phyloP scores from a whole-genome alignment of 2,329 filamentous ascomycete genomes.

The Pseudopithomyces chartarum region DNA sequence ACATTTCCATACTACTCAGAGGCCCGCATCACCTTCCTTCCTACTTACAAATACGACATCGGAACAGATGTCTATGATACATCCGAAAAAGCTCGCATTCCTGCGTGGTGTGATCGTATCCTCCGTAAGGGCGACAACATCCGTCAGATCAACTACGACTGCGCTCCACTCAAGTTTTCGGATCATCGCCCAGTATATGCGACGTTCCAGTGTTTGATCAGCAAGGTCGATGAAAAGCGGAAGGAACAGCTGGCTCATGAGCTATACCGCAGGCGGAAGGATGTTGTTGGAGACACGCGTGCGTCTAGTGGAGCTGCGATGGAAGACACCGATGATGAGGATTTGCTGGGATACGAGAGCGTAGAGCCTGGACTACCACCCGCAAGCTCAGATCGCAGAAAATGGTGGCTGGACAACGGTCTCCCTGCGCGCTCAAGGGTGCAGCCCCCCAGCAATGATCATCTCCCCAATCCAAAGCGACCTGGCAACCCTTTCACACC shows the following conservation, averaged over 20 bases:
- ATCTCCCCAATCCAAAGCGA: constrained; percentile 73
- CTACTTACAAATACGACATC: constrained; percentile 95
- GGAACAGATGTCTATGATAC: constrained; percentile 89
- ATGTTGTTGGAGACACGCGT: constrained; percentile 67
- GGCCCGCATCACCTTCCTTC: constrained; percentile 82
- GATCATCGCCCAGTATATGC: constrained; percentile 97
- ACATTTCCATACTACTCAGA: constrained; percentile 94
- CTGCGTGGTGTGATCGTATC: constrained; percentile 96
- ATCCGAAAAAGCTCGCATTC: constrained; percentile 92
- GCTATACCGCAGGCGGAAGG: constrained; percentile 72
- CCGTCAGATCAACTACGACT: constrained; percentile 80
- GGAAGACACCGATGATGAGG: constrained; percentile 75
- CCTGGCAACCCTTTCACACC: constrained; percentile 81
- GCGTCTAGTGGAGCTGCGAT: constrained; percentile 54
- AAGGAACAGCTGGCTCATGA: constrained; percentile 75
- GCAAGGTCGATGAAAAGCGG: constrained; percentile 73
- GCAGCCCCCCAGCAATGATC: constrained; percentile 65
- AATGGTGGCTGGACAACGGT: constrained; percentile 70
- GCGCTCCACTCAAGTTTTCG: constrained; percentile 83
- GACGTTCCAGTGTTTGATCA: constrained; percentile 82
- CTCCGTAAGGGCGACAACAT: constrained; percentile 84
- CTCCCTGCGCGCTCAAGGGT: constrained; percentile 77
- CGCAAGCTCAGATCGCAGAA: constrained; percentile 64
- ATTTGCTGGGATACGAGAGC: constrained; percentile 78
- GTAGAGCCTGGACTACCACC: constrained; percentile 77